A percentile compares a stretch with the other conserved stretches of the same genome.
These are phyloP conservation scores for Hypoxylon sp. DNA, from an alignment of 2,329 filamentous ascomycete species.

Conservation along the genomic window DNA sequence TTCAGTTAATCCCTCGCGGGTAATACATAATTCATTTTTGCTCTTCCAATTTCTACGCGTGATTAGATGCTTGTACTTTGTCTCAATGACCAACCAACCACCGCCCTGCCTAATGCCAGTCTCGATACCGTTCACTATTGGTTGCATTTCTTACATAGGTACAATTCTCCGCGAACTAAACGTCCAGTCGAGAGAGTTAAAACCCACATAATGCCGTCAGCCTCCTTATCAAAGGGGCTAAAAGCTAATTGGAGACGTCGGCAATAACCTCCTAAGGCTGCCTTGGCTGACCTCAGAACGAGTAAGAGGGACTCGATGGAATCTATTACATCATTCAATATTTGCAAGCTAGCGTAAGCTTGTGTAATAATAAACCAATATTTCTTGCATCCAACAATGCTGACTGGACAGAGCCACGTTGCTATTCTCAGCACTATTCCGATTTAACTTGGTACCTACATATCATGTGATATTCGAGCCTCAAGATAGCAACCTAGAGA, in stretches of 20 bases:
- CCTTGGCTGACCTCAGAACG: constrained; percentile 26
- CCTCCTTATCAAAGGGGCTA: constrained; percentile 5
- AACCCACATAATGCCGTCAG: constrained; percentile 2
- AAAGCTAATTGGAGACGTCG: constrained; percentile 11
- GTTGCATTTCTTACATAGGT: not conserved
- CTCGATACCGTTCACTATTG: not conserved
- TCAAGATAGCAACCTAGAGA: not conserved
- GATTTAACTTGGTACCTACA: not conserved
- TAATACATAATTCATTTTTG: not conserved
- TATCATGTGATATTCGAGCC: constrained; percentile 1
- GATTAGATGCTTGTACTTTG: not conserved
- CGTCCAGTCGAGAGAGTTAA: not conserved
- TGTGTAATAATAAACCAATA: constrained; percentile 1
- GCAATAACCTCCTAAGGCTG: not conserved
- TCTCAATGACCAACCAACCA: not conserved
- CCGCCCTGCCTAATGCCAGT: not conserved
- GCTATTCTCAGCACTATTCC: constrained; percentile 14
- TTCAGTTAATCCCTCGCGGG: not conserved
- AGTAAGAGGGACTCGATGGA: not conserved
- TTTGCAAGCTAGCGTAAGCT: constrained; percentile 6
- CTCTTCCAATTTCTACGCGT: not conserved
- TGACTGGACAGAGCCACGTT: constrained; percentile 14
- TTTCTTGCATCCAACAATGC: constrained; percentile 16
- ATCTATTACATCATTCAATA: constrained; percentile 7
- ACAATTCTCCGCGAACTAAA: not conserved